Conservation (phyloP, 2,329 filamentous ascomycete species). For the Colletotrichum euphorbiae region DNA sequence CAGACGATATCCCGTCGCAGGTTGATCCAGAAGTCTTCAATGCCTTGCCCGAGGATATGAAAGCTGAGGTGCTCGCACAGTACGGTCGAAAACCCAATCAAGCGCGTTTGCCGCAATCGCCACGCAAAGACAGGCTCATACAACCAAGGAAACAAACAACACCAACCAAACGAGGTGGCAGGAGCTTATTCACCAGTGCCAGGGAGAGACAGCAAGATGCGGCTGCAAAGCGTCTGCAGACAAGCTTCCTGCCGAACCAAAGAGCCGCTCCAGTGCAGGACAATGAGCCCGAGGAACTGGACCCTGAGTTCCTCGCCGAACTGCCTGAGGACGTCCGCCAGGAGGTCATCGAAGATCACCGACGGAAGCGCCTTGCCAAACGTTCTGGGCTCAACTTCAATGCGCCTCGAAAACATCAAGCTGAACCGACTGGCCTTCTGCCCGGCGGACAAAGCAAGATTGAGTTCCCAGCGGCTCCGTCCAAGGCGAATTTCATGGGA, state of each 20-base stretch:
- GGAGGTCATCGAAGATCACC: constrained; percentile 83
- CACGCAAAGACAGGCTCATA: constrained; percentile 66
- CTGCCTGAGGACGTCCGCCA: constrained; percentile 83
- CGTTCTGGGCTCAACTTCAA: constrained; percentile 62
- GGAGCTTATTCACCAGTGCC: constrained; percentile 55
- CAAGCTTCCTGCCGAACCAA: constrained; percentile 72
- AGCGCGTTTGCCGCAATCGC: constrained; percentile 59
- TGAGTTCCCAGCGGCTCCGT: constrained; percentile 59
- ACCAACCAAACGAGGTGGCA: constrained; percentile 73
- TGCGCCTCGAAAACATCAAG: constrained; percentile 46
- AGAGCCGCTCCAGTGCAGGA: constrained; percentile 45
- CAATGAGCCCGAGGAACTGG: constrained; percentile 63
- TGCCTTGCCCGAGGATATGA: constrained; percentile 86
- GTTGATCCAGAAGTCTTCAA: constrained; percentile 87
- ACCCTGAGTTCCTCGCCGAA: constrained; percentile 81
- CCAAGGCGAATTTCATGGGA: constrained; percentile 59
- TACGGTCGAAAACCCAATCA: constrained; percentile 62
- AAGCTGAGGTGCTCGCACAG: constrained; percentile 81
- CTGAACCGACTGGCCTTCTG: constrained; percentile 37
- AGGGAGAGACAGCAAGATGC: constrained; percentile 65
- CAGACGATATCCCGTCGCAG: constrained; percentile 74
- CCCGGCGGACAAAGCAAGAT: constrained; percentile 56
- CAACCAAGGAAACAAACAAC: constrained; percentile 66
- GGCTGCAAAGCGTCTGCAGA: constrained; percentile 75
- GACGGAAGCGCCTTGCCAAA: constrained; percentile 70